These are phyloP conservation scores for Grosmannia penicillata DNA, from an alignment of 2,329 filamentous ascomycete genomes.

Conservation along the genomic window DNA sequence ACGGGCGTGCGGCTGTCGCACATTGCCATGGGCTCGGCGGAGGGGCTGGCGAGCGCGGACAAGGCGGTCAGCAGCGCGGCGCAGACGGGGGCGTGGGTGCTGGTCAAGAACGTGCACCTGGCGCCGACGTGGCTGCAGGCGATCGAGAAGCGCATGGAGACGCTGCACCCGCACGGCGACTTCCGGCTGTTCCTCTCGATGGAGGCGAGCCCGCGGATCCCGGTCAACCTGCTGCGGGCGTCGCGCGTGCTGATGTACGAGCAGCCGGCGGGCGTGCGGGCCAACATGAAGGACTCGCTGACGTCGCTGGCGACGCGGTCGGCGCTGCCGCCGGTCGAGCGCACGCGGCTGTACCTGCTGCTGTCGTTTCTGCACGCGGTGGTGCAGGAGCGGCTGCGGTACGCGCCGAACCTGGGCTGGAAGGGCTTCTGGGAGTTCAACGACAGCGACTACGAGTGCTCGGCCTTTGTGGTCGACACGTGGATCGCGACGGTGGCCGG, in stretches of 20 bases:
- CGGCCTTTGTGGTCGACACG: conserved; percentile 84
- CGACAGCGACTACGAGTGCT: conserved; percentile 98
- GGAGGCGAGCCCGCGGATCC: conserved; percentile 94
- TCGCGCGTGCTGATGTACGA: conserved; percentile 95
- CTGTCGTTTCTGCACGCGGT: conserved; percentile 93
- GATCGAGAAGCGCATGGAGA: conserved; percentile 90
- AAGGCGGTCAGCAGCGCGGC: conserved; percentile 90
- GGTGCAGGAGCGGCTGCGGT: conserved; percentile 84
- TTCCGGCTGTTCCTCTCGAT: conserved; percentile 96
- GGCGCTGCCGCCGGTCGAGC: conserved; percentile 74
- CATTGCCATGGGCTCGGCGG: conserved; percentile 97
- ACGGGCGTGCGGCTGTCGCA: conserved; percentile 76
- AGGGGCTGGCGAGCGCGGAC: conserved; percentile 82
- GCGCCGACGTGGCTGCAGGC: conserved; percentile 94
- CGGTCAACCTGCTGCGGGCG: conserved; percentile 84
- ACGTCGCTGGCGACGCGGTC: conserved; percentile 64
- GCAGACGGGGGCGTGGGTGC: conserved; percentile 83
- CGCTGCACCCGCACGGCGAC: conserved; percentile 81
- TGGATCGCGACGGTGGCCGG: conserved; percentile 78
- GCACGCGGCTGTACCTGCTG: conserved; percentile 75
- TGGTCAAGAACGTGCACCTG: conserved; percentile 97
- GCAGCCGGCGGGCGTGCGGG: conserved; percentile 87
- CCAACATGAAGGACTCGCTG: conserved; percentile 98
- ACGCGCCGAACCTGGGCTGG: conserved; percentile 89
- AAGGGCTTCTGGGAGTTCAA: conserved; percentile 99